These are phyloP conservation scores for Tausonia pullulans DNA, from an alignment of 1,284 basidiomycete species.

Conservation along the genomic window DNA sequence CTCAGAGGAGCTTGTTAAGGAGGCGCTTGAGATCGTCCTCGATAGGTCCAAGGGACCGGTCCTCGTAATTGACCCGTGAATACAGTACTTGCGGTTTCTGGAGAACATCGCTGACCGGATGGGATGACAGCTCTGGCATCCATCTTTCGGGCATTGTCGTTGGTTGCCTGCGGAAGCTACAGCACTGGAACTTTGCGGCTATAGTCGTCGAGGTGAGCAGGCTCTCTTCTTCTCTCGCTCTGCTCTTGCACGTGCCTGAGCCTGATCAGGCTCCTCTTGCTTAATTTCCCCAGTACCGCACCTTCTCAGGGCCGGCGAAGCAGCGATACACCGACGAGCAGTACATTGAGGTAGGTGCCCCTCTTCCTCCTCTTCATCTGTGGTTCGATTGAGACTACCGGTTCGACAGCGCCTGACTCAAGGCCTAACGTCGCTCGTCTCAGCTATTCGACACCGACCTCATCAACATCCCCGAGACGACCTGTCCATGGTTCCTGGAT, in stretches of 20 bases:
- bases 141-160: slow-evolving; percentile 33
- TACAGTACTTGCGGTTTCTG: background rate
- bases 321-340: slow-evolving; percentile 34
- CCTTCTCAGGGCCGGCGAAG: slow-evolving; percentile 31
- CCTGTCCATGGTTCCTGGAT: no score
- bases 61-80: slow-evolving; percentile 32
- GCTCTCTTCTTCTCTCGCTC: background rate
- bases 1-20: slow-evolving; percentile 31
- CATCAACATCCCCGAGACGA: no score
- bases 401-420: background rate
- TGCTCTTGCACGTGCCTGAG: background rate
- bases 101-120: background rate
- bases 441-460: slow-evolving; percentile 32
- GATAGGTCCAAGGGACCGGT: slow-evolving; percentile 26
- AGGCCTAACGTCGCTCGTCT: background rate
- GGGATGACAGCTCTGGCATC: slow-evolving; percentile 26
- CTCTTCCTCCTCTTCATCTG: background rate
- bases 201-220: slow-evolving; percentile 27
- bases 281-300: slow-evolving; percentile 25
- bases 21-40: slow-evolving; percentile 24
- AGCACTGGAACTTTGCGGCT: slow-evolving; percentile 35
- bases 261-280: background rate
- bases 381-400: background rate
- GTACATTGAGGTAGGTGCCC: slow-evolving; percentile 30
- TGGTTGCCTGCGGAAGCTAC: slow-evolving; percentile 30